These are phyloP conservation scores for Ophiostoma ips DNA, from an alignment of 2,329 filamentous ascomycete species.

Conservation along the genomic window DNA sequence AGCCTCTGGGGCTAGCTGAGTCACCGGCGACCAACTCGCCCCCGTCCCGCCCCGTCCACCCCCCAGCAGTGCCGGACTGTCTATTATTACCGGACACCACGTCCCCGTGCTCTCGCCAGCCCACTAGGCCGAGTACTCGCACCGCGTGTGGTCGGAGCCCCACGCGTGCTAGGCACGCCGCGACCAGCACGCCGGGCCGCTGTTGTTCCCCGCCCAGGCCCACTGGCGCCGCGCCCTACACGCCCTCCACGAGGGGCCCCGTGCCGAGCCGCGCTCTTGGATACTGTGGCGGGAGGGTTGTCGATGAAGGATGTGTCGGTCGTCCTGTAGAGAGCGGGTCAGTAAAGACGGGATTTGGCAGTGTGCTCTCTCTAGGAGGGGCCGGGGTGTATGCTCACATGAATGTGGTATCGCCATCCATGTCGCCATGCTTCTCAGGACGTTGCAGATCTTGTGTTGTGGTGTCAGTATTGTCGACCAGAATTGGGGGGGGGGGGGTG, in stretches of 20 bases:
- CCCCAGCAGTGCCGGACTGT: no score
- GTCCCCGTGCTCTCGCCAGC: conserved; percentile 31
- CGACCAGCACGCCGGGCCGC: conserved; percentile 23
- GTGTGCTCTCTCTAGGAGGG: no score
- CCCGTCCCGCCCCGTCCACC: no score
- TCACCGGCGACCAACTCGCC: no score
- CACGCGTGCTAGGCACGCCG: conserved; percentile 19
- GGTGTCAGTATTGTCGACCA: background rate
- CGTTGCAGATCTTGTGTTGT: background rate
- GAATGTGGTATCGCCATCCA: conserved; percentile 66
- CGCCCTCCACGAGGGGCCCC: conserved; percentile 25
- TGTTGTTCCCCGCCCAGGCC: conserved; percentile 21
- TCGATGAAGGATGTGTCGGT: conserved; percentile 87
- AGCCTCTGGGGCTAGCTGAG: background rate
- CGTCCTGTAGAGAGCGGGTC: conserved; percentile 42
- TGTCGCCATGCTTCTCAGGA: conserved; percentile 18
- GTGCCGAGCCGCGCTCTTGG: conserved; percentile 34
- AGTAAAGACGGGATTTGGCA: conserved; percentile 4
- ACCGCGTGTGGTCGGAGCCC: conserved; percentile 20
- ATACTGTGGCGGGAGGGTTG: conserved; percentile 48
- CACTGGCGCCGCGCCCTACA: conserved; percentile 26
- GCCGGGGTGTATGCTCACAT: conserved; percentile 39
- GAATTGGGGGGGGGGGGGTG: no score
- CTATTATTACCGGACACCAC: conserved; percentile 32
- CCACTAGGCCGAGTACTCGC: conserved; percentile 30